Base-by-base conservation (phyloP, 1,284 basidiomycete genomes). In the Meripilus lineatus region DNA sequence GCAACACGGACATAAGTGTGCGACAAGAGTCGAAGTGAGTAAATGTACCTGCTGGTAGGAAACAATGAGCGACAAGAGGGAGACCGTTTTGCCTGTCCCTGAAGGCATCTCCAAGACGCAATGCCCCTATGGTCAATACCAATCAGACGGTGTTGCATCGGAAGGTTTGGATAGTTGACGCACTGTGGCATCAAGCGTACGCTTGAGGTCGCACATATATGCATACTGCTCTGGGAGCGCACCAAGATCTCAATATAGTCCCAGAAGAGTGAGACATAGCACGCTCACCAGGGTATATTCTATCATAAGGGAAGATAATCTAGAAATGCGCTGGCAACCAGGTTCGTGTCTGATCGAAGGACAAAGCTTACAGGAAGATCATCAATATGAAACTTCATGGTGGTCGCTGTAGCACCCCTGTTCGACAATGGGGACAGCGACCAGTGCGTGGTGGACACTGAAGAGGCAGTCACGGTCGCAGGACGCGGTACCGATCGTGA, bases 61-160 rank as follows among this genome's bases (percentile, higher is more conserved):
- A 37, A 99, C 88, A 68, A 99, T 99, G 47, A 99, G 71, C 13
- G 92, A 95, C 23, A 99, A 74, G 3, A 99, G 74, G 8, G 94
- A 98, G 18, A 99, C 94, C 0, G 96, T 99, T 73, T 99, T 99
- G 17, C 96, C 96, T 28, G 96, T 99, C 13, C 96, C 96, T 10
- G 96, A 99, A 50, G 96, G 96, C 96, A 99, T 99, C 71, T 99
- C 96, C 24, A 99, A 78, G 15, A 99, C 93, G 64, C 96, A 97
- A 57, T 99, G 96, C 40, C 96, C 96, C 92, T 96, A 62, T 38
- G 44, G 17, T 20, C 5, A n/a, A n/a, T n/a, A n/a, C n/a, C 23
- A 13, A 25, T 13, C 15, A 22, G 10, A 5, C 37, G 13, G 37
- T 11, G 26, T 14, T 20, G 23, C 36, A 24, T 14, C n/a, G 10